These are phyloP conservation scores for Saturnispora quitensis DNA, from an alignment of 805 yeast species.

Conservation along the genomic window DNA sequence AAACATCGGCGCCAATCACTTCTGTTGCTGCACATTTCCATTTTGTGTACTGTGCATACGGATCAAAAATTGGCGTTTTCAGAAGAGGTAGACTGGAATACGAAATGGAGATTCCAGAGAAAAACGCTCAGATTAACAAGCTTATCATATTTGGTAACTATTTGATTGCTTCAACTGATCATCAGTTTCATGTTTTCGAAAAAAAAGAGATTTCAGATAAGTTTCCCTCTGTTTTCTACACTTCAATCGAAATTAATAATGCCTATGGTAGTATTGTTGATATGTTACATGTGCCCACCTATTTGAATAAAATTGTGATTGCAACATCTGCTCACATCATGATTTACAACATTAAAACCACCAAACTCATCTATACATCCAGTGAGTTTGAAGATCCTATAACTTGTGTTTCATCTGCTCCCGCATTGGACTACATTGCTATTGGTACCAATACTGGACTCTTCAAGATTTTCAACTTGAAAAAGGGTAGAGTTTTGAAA, in stretches of 20 bases:
- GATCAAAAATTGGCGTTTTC: constrained; percentile 63
- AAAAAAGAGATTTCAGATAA: constrained; percentile 27
- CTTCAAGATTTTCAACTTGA: constrained; percentile 56
- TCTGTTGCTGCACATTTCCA: constrained; percentile 76
- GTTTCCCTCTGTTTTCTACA: constrained; percentile 56
- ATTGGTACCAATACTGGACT: constrained; percentile 66
- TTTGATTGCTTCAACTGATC: constrained; percentile 46
- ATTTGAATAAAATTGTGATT: constrained; percentile 77
- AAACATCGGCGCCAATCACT: constrained; percentile 62
- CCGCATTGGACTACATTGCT: constrained; percentile 78
- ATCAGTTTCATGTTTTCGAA: constrained; percentile 24
- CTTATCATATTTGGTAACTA: constrained; percentile 70
- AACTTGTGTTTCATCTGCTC: constrained; percentile 70
- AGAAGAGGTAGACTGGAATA: constrained; percentile 67
- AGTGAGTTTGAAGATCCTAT: constrained; percentile 47
- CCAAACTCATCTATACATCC: constrained; percentile 48
- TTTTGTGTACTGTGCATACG: constrained; percentile 70
- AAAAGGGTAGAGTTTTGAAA: constrained; percentile 49
- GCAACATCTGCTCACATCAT: constrained; percentile 60
- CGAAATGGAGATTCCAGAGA: constrained; percentile 24
- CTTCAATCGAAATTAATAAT: constrained; percentile 48
- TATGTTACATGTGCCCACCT: constrained; percentile 78
- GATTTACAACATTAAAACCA: constrained; percentile 69
- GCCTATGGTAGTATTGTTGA: constrained; percentile 66
- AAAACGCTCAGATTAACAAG: constrained; percentile 33